Base-by-base conservation (phyloP, 352 stramenopile species). In the Globisporangium okanoganense region DNA sequence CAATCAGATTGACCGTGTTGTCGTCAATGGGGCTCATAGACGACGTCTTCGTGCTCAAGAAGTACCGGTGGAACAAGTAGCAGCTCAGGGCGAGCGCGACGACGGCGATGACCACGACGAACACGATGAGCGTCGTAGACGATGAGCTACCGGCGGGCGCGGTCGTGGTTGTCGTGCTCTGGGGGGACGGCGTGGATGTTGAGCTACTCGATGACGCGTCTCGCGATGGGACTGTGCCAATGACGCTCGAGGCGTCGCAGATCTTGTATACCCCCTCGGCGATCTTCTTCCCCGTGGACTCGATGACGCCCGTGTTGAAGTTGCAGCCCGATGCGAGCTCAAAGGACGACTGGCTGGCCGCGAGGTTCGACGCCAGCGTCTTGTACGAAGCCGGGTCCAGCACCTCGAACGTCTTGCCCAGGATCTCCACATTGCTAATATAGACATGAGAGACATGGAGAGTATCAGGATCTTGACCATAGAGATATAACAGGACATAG, bases 1-100 rank as follows among this genome's bases (percentile, higher is more conserved):
- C 66, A 63, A 86, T 86, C 13, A 86, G 59, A 25, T 78, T 86
- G 43, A 69, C 61, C 6, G 73, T 65, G 13, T 72, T 71, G 24
- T 78, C 65, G 45, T 67, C 49, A n/a, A 50, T 36, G 5, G 49
- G n/a, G 4, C 35, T 22, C 16, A 52, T 8, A 0, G 55, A 45
- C 14, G 56, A 58, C 6, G 62, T 61, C 22, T 58, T 55, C 22
- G 67, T 74, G 25, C 64, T 70, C 9, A 58, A 68, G 18, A 75
- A 69, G 55, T 75, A 75, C 36, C 66, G 66, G 14, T 67, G 65
- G 10, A 79, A 56, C 29, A 87, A 70, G 33, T 85, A 70, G 10
- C 72, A 67, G 5, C 67, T 67, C 18, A 90, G 64, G 7, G 66
- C 61, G 35, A 70, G 57, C 13, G 61, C 75, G 27, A 87, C 58